Conservation (phyloP, 2,329 filamentous ascomycete species). For the Xylaria sp. region DNA sequence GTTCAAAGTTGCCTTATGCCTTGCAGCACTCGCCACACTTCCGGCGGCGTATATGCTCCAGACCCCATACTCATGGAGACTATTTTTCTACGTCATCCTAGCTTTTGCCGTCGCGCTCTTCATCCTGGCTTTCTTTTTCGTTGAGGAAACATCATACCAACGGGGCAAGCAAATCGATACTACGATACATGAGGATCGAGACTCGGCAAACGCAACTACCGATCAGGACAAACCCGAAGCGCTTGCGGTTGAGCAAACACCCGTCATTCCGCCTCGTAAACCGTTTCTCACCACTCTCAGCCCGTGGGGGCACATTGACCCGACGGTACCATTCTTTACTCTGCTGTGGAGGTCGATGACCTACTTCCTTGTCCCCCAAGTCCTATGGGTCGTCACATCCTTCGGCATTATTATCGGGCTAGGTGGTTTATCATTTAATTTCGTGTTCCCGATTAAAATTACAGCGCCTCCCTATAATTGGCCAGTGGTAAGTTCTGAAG, state of each 20-base stretch:
- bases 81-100: slow-evolving; percentile 66
- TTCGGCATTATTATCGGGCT: slow-evolving; percentile 54
- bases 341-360: slow-evolving; percentile 50
- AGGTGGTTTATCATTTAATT: slow-evolving; percentile 53
- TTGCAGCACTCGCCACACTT: slow-evolving; percentile 60
- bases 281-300: slow-evolving; percentile 47
- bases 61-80: slow-evolving; percentile 61
- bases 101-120: slow-evolving; percentile 55
- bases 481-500: slow-evolving; percentile 42
- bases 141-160: slow-evolving; percentile 57
- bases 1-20: slow-evolving; percentile 55
- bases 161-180: slow-evolving; percentile 30
- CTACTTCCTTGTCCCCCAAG: slow-evolving; percentile 51
- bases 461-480: slow-evolving; percentile 50
- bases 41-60: slow-evolving; percentile 67
- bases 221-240: slow-evolving; percentile 37
- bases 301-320: slow-evolving; percentile 47
- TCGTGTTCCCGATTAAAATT: slow-evolving; percentile 52
- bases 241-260: slow-evolving; percentile 26
- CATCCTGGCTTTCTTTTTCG: slow-evolving; percentile 57
- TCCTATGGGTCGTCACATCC: slow-evolving; percentile 53
- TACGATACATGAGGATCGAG: neutral
- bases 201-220: neutral
- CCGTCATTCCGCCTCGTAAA: slow-evolving; percentile 43
- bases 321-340: slow-evolving; percentile 46